Evolutionary conservation across 257 asterid genomes (phyloP).

Genomic region (Solanum chmielewskii): DNA sequence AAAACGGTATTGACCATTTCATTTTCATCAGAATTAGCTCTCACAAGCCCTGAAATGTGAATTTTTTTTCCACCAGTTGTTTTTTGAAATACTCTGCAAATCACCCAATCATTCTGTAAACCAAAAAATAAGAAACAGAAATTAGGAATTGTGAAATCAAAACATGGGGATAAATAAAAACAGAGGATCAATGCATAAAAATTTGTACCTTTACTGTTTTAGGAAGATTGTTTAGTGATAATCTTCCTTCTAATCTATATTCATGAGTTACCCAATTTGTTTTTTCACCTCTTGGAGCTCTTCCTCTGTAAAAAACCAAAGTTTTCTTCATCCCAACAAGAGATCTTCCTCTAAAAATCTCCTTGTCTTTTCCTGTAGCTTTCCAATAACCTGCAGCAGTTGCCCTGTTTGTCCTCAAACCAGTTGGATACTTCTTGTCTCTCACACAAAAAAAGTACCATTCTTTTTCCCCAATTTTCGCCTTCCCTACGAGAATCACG

Average conservation of each 20-base stretch:
- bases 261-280: slow-evolving; percentile 77
- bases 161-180: background rate
- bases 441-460: slow-evolving; percentile 76
- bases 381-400: slow-evolving; percentile 77
- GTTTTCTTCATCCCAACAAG: slow-evolving; percentile 76
- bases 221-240: slow-evolving; percentile 24
- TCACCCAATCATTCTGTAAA: slow-evolving; percentile 81
- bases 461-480: slow-evolving; percentile 67
- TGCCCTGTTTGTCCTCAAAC: slow-evolving; percentile 69
- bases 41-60: slow-evolving; percentile 53
- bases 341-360: slow-evolving; percentile 36
- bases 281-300: slow-evolving; percentile 73
- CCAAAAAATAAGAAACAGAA: background rate
- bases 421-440: slow-evolving; percentile 77
- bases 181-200: background rate
- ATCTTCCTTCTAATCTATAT: slow-evolving; percentile 55
- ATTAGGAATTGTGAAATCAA: background rate
- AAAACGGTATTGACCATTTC: slow-evolving; percentile 16
- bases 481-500: slow-evolving; percentile 30
- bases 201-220: slow-evolving; percentile 31
- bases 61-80: slow-evolving; percentile 68
- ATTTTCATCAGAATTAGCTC: slow-evolving; percentile 12
- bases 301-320: slow-evolving; percentile 64
- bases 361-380: slow-evolving; percentile 77
- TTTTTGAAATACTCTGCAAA: slow-evolving; percentile 81